Base-by-base conservation (phyloP, 2,329 filamentous ascomycete genomes). In the Trichophyton schoenleinii region DNA sequence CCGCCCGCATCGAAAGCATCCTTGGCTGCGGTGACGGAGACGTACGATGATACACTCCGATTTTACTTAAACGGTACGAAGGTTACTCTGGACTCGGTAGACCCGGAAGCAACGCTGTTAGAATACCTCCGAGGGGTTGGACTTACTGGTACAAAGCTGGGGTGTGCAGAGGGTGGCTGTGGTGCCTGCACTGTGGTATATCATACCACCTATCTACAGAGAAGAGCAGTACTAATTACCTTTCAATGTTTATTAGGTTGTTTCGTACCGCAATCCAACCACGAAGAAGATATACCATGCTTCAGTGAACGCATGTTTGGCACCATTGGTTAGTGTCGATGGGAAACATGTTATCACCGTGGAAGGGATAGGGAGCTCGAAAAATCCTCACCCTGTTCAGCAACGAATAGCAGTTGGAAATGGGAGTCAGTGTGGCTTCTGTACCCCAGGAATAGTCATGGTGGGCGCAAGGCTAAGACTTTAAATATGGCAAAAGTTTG, bases 261-360 rank as follows among this genome's bases (percentile, higher is more conserved):
- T 99, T 46, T 95, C 90, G 64, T 91, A 97, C 73, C 87, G 87
- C 70, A 97, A 97, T 70, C 91, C 91, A 1, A 95, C 90, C 2
- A 96, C 91, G 4, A 89, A 89, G 69, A 83, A 88, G 72, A 89
- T 97, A 67, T 97, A 97, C 71, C 92, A 99, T 79, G 94, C 94
- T 62, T 95, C 89, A 60, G 89, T 97, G 63, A 99, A 99, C 72
- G 94, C 94, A 48, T 99, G 94, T 72, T 80, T 99, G 59, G 92
- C 94, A 9, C 94, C 94, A 5, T 81, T 99, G 55, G 88, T 91
- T 66, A 95, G 91, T 69, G 83, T 97, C 49, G 94, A 97, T 72
- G 94, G 94, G 52, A 99, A 99, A 73, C 94, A 99, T 81, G 90
- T 97, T 70, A 91, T 99, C 71, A 99, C 94, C 2, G 87, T 99